Evolutionary conservation across 805 yeast species (phyloP), one percentile per base, ranked within the genome.

Genomic region (Maudiozyma serrabonitensis): DNA sequence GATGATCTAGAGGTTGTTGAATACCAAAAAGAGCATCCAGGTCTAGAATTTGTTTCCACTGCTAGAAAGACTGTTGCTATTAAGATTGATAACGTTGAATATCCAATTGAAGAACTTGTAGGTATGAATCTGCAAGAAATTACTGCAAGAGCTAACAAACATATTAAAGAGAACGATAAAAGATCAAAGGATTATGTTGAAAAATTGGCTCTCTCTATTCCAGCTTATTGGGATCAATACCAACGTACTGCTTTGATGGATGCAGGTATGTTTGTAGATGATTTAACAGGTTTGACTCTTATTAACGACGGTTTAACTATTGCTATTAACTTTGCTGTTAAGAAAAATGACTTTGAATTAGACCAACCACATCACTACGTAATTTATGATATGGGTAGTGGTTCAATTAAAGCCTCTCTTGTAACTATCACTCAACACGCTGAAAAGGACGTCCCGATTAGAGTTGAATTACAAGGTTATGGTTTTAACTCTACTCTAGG

Each of bases 271-370:
- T 46, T 59, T 32, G 51, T 62, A 2, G 86, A 95, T 2, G 86
- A 83, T 21, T 68, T 82, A 51, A 71, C 76, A 43, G 78, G 82
- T 51, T 48, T 62, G 2, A 80, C 82, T 1, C 71, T 91, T 48
- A 85, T 90, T 2, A 90, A 86, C 60, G 97, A 91, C 64, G 97
- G 96, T 15, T 69, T 87, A n/a, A 93, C 98, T 2, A 88, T 87
- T 15, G 96, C 95, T 1, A 68, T 87, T 42, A 87, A 88, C 60
- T 90, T 80, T 63, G 87, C 87, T 1, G 52, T 61, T n/a, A 64
- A 60, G 42, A 58, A 58, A 23, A 50, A 61, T 18, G 54, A 58
- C 41, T 56, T 61, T 45, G 50, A 56, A 9, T 49, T 55, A 21
- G 62, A 56, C 28, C 53, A 51, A 25, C 73, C 85, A 32, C 74